These are phyloP conservation scores for Yamadazyma sp. DNA, from an alignment of 1,139 yeast species.

Conservation along the genomic window DNA sequence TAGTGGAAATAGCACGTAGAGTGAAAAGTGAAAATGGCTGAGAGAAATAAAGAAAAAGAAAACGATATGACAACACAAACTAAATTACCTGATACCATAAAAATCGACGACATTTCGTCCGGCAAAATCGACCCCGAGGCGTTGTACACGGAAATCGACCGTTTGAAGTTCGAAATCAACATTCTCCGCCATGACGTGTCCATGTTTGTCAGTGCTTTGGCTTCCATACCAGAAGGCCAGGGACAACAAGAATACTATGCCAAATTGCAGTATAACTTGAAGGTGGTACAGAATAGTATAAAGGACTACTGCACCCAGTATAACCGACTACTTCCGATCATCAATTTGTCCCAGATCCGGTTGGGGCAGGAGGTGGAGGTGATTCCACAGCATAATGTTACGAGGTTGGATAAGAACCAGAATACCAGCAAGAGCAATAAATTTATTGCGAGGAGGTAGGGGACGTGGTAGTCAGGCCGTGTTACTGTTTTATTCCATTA, in stretches of 20 bases:
- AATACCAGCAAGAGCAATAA: constrained; percentile 8
- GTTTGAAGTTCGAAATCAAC: constrained; percentile 45
- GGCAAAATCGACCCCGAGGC: constrained; percentile 41
- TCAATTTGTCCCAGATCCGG: constrained; percentile 50
- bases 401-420: constrained; percentile 6
- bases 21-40: too few relatives aligned
- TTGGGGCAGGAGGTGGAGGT: constrained; percentile 47
- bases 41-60: too few relatives aligned
- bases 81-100: constrained; percentile 35
- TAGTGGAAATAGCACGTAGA: background rate
- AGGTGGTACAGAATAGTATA: constrained; percentile 37
- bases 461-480: too few relatives aligned
- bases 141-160: constrained; percentile 40
- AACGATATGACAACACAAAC: background rate
- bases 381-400: constrained; percentile 12
- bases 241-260: constrained; percentile 41
- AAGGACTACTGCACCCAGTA: constrained; percentile 45
- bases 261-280: constrained; percentile 28
- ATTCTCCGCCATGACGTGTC: constrained; percentile 47
- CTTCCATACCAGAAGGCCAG: constrained; percentile 34
- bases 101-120: constrained; percentile 48
- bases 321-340: constrained; percentile 47
- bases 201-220: constrained; percentile 37
- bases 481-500: too few relatives aligned
- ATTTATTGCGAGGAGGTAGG: constrained; percentile 6